Evolutionary conservation across 805 yeast species (phyloP).

Genomic region (Starmerella apis): DNA sequence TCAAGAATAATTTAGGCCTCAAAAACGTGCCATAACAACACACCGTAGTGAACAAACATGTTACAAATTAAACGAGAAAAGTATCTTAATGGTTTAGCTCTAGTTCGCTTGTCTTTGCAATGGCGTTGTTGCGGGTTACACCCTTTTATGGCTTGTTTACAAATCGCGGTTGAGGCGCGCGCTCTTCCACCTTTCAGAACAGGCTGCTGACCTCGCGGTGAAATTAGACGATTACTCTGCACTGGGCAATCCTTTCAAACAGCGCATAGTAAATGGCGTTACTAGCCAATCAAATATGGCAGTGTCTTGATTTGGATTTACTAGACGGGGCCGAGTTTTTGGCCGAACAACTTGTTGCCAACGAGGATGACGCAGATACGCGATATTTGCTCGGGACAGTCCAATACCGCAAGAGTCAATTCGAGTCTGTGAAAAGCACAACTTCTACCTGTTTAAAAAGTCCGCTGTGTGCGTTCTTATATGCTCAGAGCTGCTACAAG

Average conservation of each 20-base stretch:
- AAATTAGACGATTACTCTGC: background rate
- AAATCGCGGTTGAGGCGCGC: background rate
- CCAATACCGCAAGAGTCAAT: slow-evolving; percentile 47
- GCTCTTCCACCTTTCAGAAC: background rate
- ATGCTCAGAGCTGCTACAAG: slow-evolving; percentile 54
- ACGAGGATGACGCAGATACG: slow-evolving; percentile 47
- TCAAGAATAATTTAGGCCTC: too few species aligned
- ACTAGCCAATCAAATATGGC: slow-evolving; percentile 45
- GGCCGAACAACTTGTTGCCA: slow-evolving; percentile 67
- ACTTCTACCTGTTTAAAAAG: slow-evolving; percentile 44
- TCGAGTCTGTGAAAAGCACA: slow-evolving; percentile 37
- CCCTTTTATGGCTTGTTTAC: slow-evolving; percentile 3
- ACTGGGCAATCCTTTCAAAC: background rate
- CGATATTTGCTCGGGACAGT: slow-evolving; percentile 61
- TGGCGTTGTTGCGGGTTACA: too few species aligned
- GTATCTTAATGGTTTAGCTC: too few species aligned
- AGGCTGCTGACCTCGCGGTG: background rate
- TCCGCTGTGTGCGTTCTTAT: slow-evolving; percentile 66
- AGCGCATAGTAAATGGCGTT: slow-evolving; percentile 15
- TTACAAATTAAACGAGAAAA: too few species aligned
- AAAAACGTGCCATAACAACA: too few species aligned
- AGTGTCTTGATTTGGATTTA: slow-evolving; percentile 61
- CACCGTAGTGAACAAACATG: too few species aligned
- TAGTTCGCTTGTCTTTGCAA: too few species aligned
- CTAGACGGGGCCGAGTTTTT: slow-evolving; percentile 73